Base-by-base conservation (phyloP, 768 basidiomycete genomes). In the Amylocystis lapponica region DNA sequence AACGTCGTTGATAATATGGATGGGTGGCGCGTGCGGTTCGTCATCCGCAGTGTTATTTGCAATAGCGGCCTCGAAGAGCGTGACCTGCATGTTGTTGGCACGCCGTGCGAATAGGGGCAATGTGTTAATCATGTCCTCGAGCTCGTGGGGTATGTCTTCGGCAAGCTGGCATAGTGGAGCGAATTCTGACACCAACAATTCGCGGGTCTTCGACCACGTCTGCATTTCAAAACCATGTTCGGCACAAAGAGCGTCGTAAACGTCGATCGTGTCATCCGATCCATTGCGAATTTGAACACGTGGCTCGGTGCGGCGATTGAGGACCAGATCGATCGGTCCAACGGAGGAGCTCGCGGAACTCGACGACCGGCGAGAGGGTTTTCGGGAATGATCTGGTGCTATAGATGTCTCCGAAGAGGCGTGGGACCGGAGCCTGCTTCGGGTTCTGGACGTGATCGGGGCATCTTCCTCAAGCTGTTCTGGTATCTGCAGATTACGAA, bases 11-110 rank as follows among this genome's bases (percentile, higher is more conserved):
- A 78, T 58, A 20, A 95, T 72, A 13, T 63, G 63, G 52, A 95
- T 86, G 5, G 64, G 65, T 0, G 86, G 88, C 2, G 86, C 82
- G 34, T 75, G 56, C 1, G 78, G 81, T 47, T 92, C 89, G 51
- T 84, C 81, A 5, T 69, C 64, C 17, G 69, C 69, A 0, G 83
- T 84, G 45, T 78, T 81, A 48, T 83, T 76, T 13, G 63, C 62
- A 12, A 93, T 89, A 48, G 71, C 71, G 3, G 76, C 72, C 54
- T 83, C 73, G 45, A 90, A 84, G 1, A 89, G 64, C 3, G 60
- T 53, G 14, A 75, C 71, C 54, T 74, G 73, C 36, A 69, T 61
- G 2, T 61, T 64, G 2, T 72, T 66, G 19, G 61, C 57, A 2
- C 27, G 43, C 11, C 73, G 67, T 21, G 65, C 69, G n/a, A 55